phyloP scores from a whole-genome alignment of 2,329 filamentous ascomycete species.

The Aspergillus sp. region DNA sequence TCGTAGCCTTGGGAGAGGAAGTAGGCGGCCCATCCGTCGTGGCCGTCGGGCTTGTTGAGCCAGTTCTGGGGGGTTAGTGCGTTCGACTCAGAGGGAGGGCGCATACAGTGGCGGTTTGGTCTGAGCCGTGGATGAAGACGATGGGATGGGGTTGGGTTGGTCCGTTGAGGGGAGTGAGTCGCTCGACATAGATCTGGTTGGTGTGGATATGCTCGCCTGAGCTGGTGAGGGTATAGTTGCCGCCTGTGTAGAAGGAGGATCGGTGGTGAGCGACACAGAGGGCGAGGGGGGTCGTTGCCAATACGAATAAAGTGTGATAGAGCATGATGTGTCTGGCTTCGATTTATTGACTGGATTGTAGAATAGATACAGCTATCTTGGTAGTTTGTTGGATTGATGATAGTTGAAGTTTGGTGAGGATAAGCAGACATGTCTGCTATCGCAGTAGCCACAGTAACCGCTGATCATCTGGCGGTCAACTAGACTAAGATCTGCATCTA shows the following conservation, averaged over 20 bases:
- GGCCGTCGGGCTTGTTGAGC: conserved; percentile 50
- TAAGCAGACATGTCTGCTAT: too few relatives aligned
- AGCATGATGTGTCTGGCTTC: too few relatives aligned
- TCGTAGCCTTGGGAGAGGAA: conserved; percentile 47
- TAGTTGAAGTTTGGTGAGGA: too few relatives aligned
- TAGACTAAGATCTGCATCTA: too few relatives aligned
- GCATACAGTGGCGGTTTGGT: conserved; percentile 32
- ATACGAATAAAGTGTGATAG: too few relatives aligned
- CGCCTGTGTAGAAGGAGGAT: conserved; percentile 3
- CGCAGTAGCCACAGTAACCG: too few relatives aligned
- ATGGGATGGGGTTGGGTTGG: conserved; percentile 26
- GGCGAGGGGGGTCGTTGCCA: too few relatives aligned
- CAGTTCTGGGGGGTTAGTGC: conserved; percentile 33
- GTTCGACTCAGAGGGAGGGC: neutral
- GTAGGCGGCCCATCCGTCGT: conserved; percentile 48
- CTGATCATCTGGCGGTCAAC: too few relatives aligned
- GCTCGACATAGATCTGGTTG: conserved; percentile 38
- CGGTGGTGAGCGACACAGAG: conserved; percentile 1
- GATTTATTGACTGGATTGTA: too few relatives aligned
- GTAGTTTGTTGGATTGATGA: too few relatives aligned
- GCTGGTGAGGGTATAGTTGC: conserved; percentile 2
- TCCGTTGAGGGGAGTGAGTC: conserved; percentile 23
- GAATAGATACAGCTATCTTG: too few relatives aligned
- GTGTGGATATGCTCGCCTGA: conserved; percentile 6
- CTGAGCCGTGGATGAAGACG: conserved; percentile 31